These are phyloP conservation scores for Phytophthora pini DNA, from an alignment of 352 stramenopile genomes.

Conservation along the genomic window DNA sequence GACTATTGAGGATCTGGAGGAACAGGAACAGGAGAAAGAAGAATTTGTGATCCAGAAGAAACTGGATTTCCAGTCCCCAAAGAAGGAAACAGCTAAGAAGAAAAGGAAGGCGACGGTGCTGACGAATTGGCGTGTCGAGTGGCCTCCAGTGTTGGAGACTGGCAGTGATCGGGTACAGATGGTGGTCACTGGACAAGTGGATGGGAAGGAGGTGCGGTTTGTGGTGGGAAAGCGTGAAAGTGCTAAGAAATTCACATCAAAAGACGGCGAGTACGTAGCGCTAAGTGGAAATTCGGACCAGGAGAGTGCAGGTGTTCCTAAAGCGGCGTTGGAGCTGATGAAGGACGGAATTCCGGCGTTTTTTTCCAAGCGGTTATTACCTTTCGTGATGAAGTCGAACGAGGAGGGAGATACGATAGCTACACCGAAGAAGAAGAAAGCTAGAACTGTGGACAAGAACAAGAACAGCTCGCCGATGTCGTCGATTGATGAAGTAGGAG, in stretches of 20 bases:
- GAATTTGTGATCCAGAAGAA: slow-evolving; percentile 49
- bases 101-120: slow-evolving; percentile 29
- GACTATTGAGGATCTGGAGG: slow-evolving; percentile 12
- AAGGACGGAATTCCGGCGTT: slow-evolving; percentile 59
- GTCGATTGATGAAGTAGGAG: slow-evolving; percentile 11
- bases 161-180: slow-evolving; percentile 27
- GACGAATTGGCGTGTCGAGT: slow-evolving; percentile 39
- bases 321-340: slow-evolving; percentile 54
- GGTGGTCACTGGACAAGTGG: slow-evolving; percentile 46
- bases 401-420: neutral
- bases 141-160: slow-evolving; percentile 26
- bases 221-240: slow-evolving; percentile 52
- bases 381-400: slow-evolving; percentile 27
- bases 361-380: slow-evolving; percentile 42
- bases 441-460: slow-evolving; percentile 1
- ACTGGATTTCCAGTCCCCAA: slow-evolving; percentile 33
- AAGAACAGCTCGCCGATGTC: slow-evolving; percentile 21
- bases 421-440: slow-evolving; percentile 20
- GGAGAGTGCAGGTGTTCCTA: slow-evolving; percentile 44
- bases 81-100: slow-evolving; percentile 17
- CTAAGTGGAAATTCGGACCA: slow-evolving; percentile 54
- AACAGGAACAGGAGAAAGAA: slow-evolving; percentile 18
- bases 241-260: slow-evolving; percentile 49
- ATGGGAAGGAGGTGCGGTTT: slow-evolving; percentile 32
- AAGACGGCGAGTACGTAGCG: slow-evolving; percentile 43